Percentiles rank a stretch among this genome's conserved stretches.
Evolutionary conservation across 1,139 yeast genomes (phyloP).

Genomic region (Candida sp.): DNA sequence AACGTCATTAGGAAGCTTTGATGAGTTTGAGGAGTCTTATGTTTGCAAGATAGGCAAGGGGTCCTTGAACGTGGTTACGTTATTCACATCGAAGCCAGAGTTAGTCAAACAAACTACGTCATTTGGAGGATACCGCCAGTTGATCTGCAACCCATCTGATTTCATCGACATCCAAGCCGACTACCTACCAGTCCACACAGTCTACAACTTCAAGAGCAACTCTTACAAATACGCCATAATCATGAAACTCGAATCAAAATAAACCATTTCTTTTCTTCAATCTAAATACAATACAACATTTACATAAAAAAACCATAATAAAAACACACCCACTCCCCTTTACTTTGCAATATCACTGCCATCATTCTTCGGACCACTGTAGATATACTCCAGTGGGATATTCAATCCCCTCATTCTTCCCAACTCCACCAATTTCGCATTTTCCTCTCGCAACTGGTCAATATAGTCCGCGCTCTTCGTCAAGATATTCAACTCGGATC

Average conservation of each 20-base stretch:
- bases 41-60: conserved; percentile 17
- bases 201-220: conserved; percentile 23
- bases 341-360: conserved; percentile 20
- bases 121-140: conserved; percentile 12
- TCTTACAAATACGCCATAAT: conserved; percentile 24
- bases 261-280: not conserved
- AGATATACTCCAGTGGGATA: conserved; percentile 40
- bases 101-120: conserved; percentile 11
- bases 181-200: conserved; percentile 28
- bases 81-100: conserved; percentile 21
- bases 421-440: conserved; percentile 35
- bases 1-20: not conserved
- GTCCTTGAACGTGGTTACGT: conserved; percentile 9
- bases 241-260: conserved; percentile 20
- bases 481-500: conserved; percentile 49
- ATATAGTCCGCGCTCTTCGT: conserved; percentile 52
- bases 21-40: conserved; percentile 14
- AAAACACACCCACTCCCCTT: not conserved
- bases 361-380: conserved; percentile 38
- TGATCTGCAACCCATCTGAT: conserved; percentile 8
- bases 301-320: not conserved
- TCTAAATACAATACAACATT: not conserved
- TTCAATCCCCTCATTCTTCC: conserved; percentile 41
- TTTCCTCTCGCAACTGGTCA: conserved; percentile 44
- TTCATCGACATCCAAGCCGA: conserved; percentile 17